Conservation (phyloP, 2,329 filamentous ascomycete genomes). For the Cephalotrichum gorgonifer region DNA sequence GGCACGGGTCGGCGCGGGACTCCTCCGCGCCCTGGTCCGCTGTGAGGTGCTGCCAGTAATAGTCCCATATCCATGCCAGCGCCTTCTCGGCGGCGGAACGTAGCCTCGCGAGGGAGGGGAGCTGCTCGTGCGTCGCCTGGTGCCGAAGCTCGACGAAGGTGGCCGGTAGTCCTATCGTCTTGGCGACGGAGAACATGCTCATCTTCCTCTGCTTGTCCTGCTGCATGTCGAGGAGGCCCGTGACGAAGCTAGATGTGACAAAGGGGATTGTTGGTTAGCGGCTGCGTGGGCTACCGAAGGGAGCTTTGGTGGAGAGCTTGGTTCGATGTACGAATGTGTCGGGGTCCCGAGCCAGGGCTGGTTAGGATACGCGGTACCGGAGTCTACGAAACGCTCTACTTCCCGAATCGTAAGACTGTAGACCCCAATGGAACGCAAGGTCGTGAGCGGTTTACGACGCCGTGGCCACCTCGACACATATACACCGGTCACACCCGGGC, state of each 20-base stretch:
- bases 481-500: too few relatives aligned
- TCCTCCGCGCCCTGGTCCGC: slow-evolving; percentile 4
- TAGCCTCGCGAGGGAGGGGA: slow-evolving; percentile 66
- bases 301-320: too few relatives aligned
- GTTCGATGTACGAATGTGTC: too few relatives aligned
- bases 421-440: not conserved
- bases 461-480: too few relatives aligned
- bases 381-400: not conserved
- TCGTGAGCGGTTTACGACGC: not conserved
- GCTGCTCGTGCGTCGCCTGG: slow-evolving; percentile 80
- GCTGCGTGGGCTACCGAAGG: too few relatives aligned
- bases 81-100: slow-evolving; percentile 59
- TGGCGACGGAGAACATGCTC: slow-evolving; percentile 64
- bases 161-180: slow-evolving; percentile 57
- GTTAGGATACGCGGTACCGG: not conserved
- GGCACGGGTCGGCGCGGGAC: slow-evolving; percentile 3
- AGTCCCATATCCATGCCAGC: slow-evolving; percentile 77
- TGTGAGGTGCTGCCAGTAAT: slow-evolving; percentile 62
- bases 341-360: too few relatives aligned
- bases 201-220: slow-evolving; percentile 57
- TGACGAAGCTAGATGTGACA: slow-evolving; percentile 60
- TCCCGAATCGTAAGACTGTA: not conserved
- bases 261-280: not conserved
- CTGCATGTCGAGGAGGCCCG: slow-evolving; percentile 65
- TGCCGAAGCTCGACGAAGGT: slow-evolving; percentile 85